Conservation (phyloP, 257 asterid species). For the Penstemon newberryi region DNA sequence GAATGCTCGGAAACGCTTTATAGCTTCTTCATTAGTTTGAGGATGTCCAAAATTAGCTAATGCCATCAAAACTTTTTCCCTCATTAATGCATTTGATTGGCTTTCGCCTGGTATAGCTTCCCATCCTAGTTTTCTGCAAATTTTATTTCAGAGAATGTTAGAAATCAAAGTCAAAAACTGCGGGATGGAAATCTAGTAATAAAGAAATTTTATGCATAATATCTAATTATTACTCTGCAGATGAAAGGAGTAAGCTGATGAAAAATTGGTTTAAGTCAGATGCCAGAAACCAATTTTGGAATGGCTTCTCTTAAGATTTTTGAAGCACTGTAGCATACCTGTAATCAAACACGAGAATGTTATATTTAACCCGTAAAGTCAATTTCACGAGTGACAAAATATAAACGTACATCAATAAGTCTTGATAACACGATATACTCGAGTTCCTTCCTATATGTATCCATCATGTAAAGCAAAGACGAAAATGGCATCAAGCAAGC, state of each 20-base stretch:
- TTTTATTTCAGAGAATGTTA: not conserved
- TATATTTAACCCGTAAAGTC: not conserved
- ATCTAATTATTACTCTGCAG: conserved; percentile 35
- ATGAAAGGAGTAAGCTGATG: conserved; percentile 36
- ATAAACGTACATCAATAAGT: conserved; percentile 33
- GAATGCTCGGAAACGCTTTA: conserved; percentile 36
- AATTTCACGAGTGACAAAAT: not conserved
- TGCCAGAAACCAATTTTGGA: conserved; percentile 40
- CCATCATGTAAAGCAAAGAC: conserved; percentile 42
- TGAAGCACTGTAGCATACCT: conserved; percentile 35
- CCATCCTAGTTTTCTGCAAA: conserved; percentile 42
- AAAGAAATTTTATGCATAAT: not conserved
- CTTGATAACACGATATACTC: conserved; percentile 41
- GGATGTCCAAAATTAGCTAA: conserved; percentile 39
- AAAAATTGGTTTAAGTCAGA: conserved; percentile 33
- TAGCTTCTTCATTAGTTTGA: conserved; percentile 42
- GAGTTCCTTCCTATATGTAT: conserved; percentile 36
- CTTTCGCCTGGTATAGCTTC: conserved; percentile 44
- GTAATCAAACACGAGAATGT: not conserved
- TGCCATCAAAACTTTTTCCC: conserved; percentile 41
- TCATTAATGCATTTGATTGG: conserved; percentile 33
- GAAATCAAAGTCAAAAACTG: not conserved
- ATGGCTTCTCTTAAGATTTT: conserved; percentile 38
- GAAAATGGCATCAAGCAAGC: conserved; percentile 42
- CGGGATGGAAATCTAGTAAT: not conserved